These are phyloP conservation scores for Scenedesmus sp. DNA, from an alignment of 163 green algal genomes.

Conservation along the genomic window DNA sequence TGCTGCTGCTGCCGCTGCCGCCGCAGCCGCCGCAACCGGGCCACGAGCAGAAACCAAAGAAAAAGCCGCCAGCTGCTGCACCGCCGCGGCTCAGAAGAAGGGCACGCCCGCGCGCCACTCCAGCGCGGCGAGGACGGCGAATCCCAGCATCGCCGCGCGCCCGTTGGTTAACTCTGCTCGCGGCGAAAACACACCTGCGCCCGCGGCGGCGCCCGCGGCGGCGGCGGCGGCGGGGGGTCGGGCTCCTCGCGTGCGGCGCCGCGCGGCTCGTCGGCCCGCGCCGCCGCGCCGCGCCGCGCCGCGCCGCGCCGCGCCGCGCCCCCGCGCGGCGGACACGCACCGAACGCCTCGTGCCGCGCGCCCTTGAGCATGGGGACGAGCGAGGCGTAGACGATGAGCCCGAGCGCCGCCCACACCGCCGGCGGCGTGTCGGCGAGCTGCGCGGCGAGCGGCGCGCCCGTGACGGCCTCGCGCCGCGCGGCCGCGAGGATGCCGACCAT, in stretches of 20 bases:
- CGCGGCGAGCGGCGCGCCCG: conserved; percentile 51
- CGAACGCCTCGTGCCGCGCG: conserved; percentile 74
- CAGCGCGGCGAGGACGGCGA: conserved; percentile 66
- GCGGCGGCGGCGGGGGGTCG: no score
- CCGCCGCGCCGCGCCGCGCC: no score
- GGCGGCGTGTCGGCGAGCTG: conserved; percentile 35
- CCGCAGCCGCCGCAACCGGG: no score
- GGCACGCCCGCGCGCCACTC: conserved; percentile 70
- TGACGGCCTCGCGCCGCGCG: conserved; percentile 53
- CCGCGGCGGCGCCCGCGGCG: no score
- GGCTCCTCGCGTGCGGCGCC: no score
- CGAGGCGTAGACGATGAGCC: conserved; percentile 63
- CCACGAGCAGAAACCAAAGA: background rate
- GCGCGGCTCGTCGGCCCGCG: no score
- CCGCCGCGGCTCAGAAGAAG: conserved; percentile 67
- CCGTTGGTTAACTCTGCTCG: conserved; percentile 78
- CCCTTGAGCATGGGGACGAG: conserved; percentile 78
- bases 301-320: no score
- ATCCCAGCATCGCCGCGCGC: conserved; percentile 80
- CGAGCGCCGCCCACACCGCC: conserved; percentile 29
- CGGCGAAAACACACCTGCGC: conserved; percentile 70
- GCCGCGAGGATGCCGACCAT: conserved; percentile 74
- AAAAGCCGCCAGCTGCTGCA: background rate
- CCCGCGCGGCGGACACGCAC: conserved; percentile 48
- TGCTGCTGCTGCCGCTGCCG: no score